phyloP scores from a whole-genome alignment of 2,329 filamentous ascomycete species.

The Aspergillus hiratsukae region DNA sequence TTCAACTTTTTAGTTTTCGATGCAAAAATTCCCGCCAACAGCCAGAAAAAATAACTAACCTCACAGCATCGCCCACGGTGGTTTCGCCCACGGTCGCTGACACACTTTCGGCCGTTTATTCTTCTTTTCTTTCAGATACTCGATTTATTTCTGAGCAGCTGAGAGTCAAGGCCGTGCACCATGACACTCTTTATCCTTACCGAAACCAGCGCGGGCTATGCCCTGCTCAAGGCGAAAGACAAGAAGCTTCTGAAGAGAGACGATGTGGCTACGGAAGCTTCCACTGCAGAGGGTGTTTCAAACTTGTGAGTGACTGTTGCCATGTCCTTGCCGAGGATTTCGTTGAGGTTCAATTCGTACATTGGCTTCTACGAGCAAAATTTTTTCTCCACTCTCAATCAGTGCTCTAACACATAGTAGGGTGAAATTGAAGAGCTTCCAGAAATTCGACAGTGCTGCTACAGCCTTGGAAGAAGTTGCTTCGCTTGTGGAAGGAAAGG shows the following conservation, averaged over 20 bases:
- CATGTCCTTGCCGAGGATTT: not conserved
- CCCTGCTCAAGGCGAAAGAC: constrained; percentile 96
- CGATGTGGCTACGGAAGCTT: constrained; percentile 68
- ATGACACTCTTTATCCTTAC: constrained; percentile 92
- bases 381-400: constrained; percentile 15
- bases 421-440: constrained; percentile 93
- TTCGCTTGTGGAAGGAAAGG: constrained; percentile 86
- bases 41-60: constrained; percentile 15
- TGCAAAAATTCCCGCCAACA: constrained; percentile 34
- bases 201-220: constrained; percentile 95
- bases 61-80: constrained; percentile 31
- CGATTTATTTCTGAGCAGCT: constrained; percentile 18
- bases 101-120: constrained; percentile 19
- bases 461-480: constrained; percentile 87
- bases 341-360: not conserved
- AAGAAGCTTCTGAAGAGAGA: constrained; percentile 95
- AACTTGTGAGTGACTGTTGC: constrained; percentile 62
- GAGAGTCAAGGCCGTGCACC: constrained; percentile 36
- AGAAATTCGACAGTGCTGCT: constrained; percentile 93
- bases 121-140: constrained; percentile 19
- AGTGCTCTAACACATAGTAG: constrained; percentile 43
- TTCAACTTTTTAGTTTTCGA: constrained; percentile 31
- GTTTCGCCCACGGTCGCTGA: constrained; percentile 28
- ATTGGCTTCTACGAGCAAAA: constrained; percentile 17
- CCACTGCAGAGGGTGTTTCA: constrained; percentile 77